Base-by-base conservation (phyloP, 257 asterid species). In the Plantago elongata region DNA sequence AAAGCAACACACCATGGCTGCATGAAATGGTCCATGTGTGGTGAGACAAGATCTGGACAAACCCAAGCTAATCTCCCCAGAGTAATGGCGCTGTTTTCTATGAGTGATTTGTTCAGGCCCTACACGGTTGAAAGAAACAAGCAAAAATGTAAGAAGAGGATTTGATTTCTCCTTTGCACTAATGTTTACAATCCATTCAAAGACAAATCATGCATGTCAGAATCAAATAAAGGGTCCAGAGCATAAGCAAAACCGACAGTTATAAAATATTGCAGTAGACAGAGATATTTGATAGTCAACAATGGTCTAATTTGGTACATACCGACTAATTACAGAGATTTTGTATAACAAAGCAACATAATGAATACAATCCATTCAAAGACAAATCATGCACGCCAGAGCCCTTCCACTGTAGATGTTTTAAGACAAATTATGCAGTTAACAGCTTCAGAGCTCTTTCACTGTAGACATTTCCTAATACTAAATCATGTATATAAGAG, bases 21-120 rank as follows among this genome's bases (percentile, higher is more conserved):
- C 97, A 90, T 79, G 78, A 90, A 90, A 83, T 90, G 97, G 80
- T 85, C 97, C 97, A 90, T 80, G 74, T 85, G 96, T 10, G 94
- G 97, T 49, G 97, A 75, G 60, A 90, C 97, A 52, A 87, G 85
- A 78, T 90, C 96, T 7, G 97, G 96, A 64, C 96, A 87, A 57
- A 83, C 95, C 96, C 90, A 87, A 15, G 94, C 97, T 65, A 90
- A 88, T 63, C 97, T 79, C 63, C 97, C 97, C 49, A 90, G 85
- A 11, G 96, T 87, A 70, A 90, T 90, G 65, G 97, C 97, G 51
- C 95, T 82, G 77, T 90, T 90, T 81, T 90, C 97, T 70, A 87
- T 63, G 58, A 90, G 90, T 51, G 97, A 90, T 79, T 90, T 90
- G 81, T 87, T 90, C 64, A 87, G 69, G 61, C 85, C 95, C 95